phyloP scores from a whole-genome alignment of 1,284 basidiomycete genomes.

The Ceratobasidium sp. region DNA sequence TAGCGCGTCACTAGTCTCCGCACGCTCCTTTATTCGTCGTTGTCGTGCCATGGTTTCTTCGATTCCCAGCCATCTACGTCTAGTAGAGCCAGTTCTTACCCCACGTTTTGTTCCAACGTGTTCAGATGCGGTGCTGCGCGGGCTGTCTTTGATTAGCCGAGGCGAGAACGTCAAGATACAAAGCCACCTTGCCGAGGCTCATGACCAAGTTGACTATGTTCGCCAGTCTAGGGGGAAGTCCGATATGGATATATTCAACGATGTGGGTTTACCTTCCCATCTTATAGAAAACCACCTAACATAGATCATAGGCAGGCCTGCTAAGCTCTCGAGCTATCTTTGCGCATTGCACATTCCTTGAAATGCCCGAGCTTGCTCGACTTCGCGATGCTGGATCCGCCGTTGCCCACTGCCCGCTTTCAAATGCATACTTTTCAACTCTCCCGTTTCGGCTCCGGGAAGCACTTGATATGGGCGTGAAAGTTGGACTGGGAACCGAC shows the following conservation, averaged over 20 bases:
- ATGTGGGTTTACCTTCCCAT: conserved; percentile 56
- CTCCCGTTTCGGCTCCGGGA: conserved; percentile 78
- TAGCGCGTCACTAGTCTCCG: conserved; percentile 62
- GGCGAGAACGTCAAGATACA: conserved; percentile 65
- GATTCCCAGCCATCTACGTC: conserved; percentile 59
- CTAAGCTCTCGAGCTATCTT: conserved; percentile 74
- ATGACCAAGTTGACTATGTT: conserved; percentile 78
- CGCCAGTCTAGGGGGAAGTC: conserved; percentile 65
- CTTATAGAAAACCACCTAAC: neutral
- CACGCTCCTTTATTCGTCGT: conserved; percentile 65
- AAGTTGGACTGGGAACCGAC: conserved; percentile 84
- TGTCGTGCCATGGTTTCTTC: conserved; percentile 59
- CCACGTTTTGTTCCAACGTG: conserved; percentile 86
- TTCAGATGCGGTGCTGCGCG: conserved; percentile 70
- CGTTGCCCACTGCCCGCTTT: conserved; percentile 85
- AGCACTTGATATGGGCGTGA: conserved; percentile 69
- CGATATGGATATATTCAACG: conserved; percentile 78
- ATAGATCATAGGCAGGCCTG: conserved; percentile 62
- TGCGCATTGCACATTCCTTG: conserved; percentile 86
- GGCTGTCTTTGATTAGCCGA: conserved; percentile 64
- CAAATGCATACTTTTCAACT: conserved; percentile 85
- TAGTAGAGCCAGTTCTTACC: conserved; percentile 82
- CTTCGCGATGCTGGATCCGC: conserved; percentile 66
- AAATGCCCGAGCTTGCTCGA: conserved; percentile 61
- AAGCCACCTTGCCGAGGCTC: conserved; percentile 80